Percentiles rank a stretch among this genome's conserved stretches.
Conservation (phyloP, 257 asterid genomes). For the Solanum stenotomum region DNA sequence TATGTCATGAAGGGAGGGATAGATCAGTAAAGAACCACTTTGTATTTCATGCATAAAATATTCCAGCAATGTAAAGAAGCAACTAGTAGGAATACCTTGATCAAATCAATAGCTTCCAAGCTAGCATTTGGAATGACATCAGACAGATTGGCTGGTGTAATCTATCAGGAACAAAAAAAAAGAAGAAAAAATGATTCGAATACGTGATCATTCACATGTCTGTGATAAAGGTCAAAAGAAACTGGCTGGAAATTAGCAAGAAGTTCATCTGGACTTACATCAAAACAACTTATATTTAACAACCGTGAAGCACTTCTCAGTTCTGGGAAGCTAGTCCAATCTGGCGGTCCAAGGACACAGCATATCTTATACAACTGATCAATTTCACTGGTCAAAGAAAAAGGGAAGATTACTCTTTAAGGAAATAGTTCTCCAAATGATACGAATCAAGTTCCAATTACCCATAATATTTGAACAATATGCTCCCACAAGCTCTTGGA, state of each 20-base stretch:
- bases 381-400: conserved; percentile 55
- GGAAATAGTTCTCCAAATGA: neutral
- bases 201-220: neutral
- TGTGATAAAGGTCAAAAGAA: neutral
- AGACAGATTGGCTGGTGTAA: conserved; percentile 55
- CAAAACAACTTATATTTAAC: conserved; percentile 44
- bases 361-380: conserved; percentile 93
- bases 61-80: neutral
- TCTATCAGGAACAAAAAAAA: conserved; percentile 27
- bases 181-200: neutral
- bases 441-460: neutral
- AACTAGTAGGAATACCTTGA: conserved; percentile 42
- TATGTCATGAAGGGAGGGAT: conserved; percentile 13
- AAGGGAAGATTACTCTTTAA: neutral
- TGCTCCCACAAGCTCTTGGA: neutral
- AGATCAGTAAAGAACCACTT: neutral
- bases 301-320: conserved; percentile 58
- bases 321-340: conserved; percentile 72
- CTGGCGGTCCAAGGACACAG: conserved; percentile 81
- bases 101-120: conserved; percentile 74
- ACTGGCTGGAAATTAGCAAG: neutral
- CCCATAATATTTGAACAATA: neutral
- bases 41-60: neutral
- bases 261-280: conserved; percentile 34
- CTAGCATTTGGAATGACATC: conserved; percentile 73